A percentile compares a stretch with the other conserved stretches of the same genome.
phyloP scores from a whole-genome alignment of 305 asterid genomes.

The Fraxinus ornus region DNA sequence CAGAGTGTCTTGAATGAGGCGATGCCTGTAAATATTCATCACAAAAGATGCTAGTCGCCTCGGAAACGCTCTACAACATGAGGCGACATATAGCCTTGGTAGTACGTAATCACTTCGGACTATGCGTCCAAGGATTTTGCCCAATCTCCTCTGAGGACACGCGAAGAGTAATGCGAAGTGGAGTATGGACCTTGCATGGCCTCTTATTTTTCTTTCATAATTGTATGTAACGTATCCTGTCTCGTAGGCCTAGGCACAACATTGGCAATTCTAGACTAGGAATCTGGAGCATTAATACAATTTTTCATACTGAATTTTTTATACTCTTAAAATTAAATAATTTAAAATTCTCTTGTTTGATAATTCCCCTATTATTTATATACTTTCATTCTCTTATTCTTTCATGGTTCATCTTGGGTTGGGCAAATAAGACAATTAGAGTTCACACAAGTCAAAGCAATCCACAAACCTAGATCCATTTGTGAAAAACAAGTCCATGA shows the following conservation, averaged over 20 bases:
- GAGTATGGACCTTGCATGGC: not conserved
- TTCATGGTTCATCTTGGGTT: not conserved
- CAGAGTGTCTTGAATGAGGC: not conserved
- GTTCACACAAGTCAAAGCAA: not conserved
- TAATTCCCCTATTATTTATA: too few relatives aligned
- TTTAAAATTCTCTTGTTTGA: too few relatives aligned
- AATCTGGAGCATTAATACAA: not conserved
- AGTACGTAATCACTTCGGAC: not conserved
- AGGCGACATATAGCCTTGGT: not conserved
- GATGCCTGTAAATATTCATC: not conserved
- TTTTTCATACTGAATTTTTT: too few relatives aligned
- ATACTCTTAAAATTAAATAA: too few relatives aligned
- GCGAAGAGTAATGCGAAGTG: not conserved
- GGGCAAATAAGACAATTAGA: not conserved
- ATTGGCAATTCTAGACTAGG: not conserved
- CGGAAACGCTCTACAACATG: not conserved
- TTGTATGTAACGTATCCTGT: not conserved
- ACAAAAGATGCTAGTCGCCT: too few relatives aligned
- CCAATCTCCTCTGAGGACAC: not conserved
- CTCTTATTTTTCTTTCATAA: not conserved
- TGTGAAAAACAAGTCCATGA: not conserved
- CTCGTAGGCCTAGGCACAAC: not conserved
- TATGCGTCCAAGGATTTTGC: not conserved
- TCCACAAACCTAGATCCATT: not conserved
- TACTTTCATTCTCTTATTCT: not conserved